A percentile compares a stretch with the other conserved stretches of the same genome.
Conservation (phyloP, 768 basidiomycete species). For the Mycena vitilis region DNA sequence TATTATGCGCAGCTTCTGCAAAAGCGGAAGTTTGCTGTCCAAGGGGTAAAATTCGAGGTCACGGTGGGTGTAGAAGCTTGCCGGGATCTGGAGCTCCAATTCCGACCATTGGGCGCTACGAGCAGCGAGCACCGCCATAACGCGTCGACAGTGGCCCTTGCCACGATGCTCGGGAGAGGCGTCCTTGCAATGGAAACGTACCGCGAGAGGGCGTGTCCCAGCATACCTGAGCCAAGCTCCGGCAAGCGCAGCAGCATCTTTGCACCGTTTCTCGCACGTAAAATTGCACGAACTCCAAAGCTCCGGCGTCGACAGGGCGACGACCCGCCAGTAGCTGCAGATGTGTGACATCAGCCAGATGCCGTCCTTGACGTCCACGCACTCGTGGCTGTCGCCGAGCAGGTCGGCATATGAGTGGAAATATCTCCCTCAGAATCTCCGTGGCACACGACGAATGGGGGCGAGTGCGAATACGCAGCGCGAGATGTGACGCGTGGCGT, state of each 20-base stretch:
- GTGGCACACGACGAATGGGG: slow-evolving; percentile 13
- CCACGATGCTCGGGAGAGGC: not conserved
- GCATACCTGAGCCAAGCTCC: slow-evolving; percentile 1
- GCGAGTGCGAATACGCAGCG: slow-evolving; percentile 16
- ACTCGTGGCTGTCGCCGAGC: not conserved
- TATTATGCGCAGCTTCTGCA: slow-evolving; percentile 2
- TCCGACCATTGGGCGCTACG: not conserved
- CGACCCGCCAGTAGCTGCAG: slow-evolving; percentile 24
- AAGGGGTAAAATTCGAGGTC: not conserved
- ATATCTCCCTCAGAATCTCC: slow-evolving; percentile 15
- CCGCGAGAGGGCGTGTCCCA: not conserved
- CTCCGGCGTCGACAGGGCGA: slow-evolving; percentile 4
- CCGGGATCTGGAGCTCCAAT: not conserved
- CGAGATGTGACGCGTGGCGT: slow-evolving; percentile 17
- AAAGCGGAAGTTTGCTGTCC: not conserved
- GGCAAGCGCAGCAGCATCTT: not conserved
- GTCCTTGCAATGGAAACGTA: not conserved
- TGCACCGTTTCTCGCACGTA: not conserved
- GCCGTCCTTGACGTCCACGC: not conserved
- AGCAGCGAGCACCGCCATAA: not conserved
- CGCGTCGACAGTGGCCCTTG: not conserved
- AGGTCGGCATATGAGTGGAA: slow-evolving; percentile 9
- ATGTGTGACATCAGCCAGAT: slow-evolving; percentile 19
- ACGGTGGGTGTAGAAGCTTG: not conserved
- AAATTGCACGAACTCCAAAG: slow-evolving; percentile 7